Percentiles rank a stretch among this genome's conserved stretches.
Conservation (phyloP, 192 early-diverging fungal genomes). For the Piromyces finnis region DNA sequence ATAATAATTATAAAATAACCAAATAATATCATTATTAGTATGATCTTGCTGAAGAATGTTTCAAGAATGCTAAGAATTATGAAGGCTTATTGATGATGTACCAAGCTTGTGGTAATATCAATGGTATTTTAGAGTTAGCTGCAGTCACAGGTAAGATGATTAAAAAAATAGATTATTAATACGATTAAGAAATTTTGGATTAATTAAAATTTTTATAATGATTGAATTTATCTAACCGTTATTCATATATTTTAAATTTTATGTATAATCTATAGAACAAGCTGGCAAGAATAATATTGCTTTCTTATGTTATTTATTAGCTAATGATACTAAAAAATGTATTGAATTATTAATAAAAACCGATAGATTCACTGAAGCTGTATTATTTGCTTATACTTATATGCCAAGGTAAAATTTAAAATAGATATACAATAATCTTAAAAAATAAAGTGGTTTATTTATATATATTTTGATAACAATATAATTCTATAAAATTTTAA, state of each 20-base stretch:
- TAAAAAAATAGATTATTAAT: too few species aligned
- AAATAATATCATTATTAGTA: constrained; percentile 13
- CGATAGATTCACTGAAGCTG: constrained; percentile 83
- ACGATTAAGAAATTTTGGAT: too few species aligned
- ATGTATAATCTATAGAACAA: constrained; percentile 7
- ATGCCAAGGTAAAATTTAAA: constrained; percentile 35
- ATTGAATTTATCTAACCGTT: too few species aligned
- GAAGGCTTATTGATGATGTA: constrained; percentile 81
- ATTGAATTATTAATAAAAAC: constrained; percentile 70
- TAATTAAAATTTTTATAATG: too few species aligned
- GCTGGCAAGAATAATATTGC: constrained; percentile 84
- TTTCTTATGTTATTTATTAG: constrained; percentile 60
- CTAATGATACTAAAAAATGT: constrained; percentile 59
- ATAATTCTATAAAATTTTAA: background rate
- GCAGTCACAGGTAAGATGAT: constrained; percentile 29
- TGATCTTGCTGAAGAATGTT: constrained; percentile 75
- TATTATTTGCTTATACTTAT: constrained; percentile 80
- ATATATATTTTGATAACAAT: background rate
- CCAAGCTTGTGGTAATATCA: constrained; percentile 70
- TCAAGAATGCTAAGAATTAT: constrained; percentile 74
- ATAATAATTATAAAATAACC: too few species aligned
- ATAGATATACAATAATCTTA: too few species aligned
- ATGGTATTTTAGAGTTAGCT: constrained; percentile 59
- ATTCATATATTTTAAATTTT: too few species aligned
- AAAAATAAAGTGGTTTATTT: too few species aligned